Conservation (phyloP, 2,329 filamentous ascomycete species). For the Teratosphaeria nubilosa region DNA sequence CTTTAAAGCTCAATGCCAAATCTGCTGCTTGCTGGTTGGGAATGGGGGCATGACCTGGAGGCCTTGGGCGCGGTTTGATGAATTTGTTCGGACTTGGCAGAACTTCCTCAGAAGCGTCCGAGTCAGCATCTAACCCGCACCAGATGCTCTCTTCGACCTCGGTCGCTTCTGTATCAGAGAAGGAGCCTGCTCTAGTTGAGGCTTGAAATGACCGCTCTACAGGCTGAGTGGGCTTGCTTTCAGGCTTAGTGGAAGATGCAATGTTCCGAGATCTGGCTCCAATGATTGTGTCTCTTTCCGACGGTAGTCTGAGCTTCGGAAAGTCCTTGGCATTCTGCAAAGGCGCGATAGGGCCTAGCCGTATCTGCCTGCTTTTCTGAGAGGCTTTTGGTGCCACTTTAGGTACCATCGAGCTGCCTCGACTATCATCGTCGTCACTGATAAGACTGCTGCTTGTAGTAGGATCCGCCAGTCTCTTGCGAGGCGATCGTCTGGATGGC, state of each 20-base stretch:
- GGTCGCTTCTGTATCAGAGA: constrained; percentile 10
- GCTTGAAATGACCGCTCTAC: neutral
- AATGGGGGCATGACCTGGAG: neutral
- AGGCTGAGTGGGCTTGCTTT: neutral
- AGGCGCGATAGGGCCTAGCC: constrained; percentile 3
- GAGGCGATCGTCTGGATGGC: neutral
- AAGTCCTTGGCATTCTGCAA: neutral
- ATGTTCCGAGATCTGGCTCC: neutral
- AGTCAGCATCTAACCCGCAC: constrained; percentile 19
- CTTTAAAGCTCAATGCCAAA: neutral
- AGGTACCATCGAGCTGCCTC: neutral
- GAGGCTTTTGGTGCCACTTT: neutral
- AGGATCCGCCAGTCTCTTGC: neutral
- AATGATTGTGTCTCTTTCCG: neutral
- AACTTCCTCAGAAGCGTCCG: constrained; percentile 15
- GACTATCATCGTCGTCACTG: neutral
- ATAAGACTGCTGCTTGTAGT: neutral
- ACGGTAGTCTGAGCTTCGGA: neutral
- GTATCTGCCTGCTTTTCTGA: constrained; percentile 4
- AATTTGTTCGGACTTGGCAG: constrained; percentile 19
- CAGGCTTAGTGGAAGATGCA: neutral
- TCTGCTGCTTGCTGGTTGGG: neutral
- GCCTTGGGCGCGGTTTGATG: constrained; percentile 8
- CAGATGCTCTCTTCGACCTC: constrained; percentile 27
- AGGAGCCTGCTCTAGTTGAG: neutral